Conservation (phyloP, 2,329 filamentous ascomycete species). For the Paracoccidioides brasiliensis region DNA sequence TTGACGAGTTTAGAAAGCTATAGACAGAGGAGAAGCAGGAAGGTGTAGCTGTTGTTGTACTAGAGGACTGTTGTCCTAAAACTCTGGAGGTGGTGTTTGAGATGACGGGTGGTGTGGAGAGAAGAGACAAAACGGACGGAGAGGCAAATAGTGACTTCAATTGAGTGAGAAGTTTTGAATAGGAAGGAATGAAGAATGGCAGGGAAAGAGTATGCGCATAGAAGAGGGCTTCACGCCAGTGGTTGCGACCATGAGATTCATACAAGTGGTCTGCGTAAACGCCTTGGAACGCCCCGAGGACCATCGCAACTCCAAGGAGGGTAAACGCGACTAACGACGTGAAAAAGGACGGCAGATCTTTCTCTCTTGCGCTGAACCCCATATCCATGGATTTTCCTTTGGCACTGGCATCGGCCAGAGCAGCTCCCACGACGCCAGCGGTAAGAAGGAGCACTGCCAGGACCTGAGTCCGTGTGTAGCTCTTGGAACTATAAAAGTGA, state of each 20-base stretch:
- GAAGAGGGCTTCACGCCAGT: conserved; percentile 94
- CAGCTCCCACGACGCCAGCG: conserved; percentile 71
- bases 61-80: neutral
- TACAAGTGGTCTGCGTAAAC: conserved; percentile 91
- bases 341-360: conserved; percentile 25
- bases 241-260: conserved; percentile 59
- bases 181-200: conserved; percentile 31
- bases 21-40: conserved; percentile 34
- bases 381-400: conserved; percentile 45
- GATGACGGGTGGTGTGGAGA: conserved; percentile 5
- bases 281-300: conserved; percentile 87
- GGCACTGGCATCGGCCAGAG: conserved; percentile 73
- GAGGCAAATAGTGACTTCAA: conserved; percentile 24
- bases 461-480: conserved; percentile 68
- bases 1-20: conserved; percentile 45
- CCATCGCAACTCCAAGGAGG: conserved; percentile 75
- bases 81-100: conserved; percentile 3
- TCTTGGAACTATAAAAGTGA: conserved; percentile 63
- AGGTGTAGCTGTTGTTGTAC: neutral
- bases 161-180: conserved; percentile 23
- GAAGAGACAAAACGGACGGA: conserved; percentile 19
- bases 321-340: conserved; percentile 51
- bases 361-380: conserved; percentile 22
- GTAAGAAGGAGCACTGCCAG: conserved; percentile 73
- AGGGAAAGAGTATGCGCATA: conserved; percentile 55